Evolutionary conservation across 768 basidiomycete species (phyloP).

Genomic region (Agaricus sinodeliciosus): DNA sequence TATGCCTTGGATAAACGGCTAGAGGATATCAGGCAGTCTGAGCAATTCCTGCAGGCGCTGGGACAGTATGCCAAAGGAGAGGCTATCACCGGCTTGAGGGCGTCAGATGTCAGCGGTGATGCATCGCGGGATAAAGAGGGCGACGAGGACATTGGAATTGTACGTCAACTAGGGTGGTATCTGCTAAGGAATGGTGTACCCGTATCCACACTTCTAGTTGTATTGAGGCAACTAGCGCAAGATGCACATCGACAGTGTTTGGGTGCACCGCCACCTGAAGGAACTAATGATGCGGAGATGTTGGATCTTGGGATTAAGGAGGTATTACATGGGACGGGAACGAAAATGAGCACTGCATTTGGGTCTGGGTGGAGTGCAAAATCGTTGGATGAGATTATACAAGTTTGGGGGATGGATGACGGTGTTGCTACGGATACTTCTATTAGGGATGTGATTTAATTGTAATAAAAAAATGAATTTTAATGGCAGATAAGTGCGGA

Average conservation of each 20-base stretch:
- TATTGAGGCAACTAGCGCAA: slow-evolving; percentile 54
- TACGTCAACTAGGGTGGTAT: slow-evolving; percentile 60
- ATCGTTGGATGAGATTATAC: slow-evolving; percentile 61
- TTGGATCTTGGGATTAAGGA: slow-evolving; percentile 64
- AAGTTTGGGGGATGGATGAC: slow-evolving; percentile 38
- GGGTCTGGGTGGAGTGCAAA: slow-evolving; percentile 71
- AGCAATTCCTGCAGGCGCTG: slow-evolving; percentile 37
- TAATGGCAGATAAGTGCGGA: background rate
- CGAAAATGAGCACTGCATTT: slow-evolving; percentile 65
- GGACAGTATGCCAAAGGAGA: slow-evolving; percentile 54
- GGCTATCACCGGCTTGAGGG: slow-evolving; percentile 18
- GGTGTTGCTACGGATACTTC: background rate
- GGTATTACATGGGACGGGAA: slow-evolving; percentile 80
- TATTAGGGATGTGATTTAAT: background rate
- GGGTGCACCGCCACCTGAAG: slow-evolving; percentile 42
- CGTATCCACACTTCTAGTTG: slow-evolving; percentile 55
- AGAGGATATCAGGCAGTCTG: slow-evolving; percentile 33
- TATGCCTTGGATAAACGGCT: slow-evolving; percentile 57
- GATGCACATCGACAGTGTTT: slow-evolving; percentile 57
- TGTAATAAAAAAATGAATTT: background rate
- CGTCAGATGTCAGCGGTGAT: background rate
- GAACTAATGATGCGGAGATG: slow-evolving; percentile 30
- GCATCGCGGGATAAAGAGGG: slow-evolving; percentile 9
- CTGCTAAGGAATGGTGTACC: slow-evolving; percentile 65
- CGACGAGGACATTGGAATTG: slow-evolving; percentile 15